Evolutionary conservation across 225 moss, liverwort and hornwort species (phyloP), one percentile per base, ranked within the genome.

Genomic region (Sphagnum tenellum): DNA sequence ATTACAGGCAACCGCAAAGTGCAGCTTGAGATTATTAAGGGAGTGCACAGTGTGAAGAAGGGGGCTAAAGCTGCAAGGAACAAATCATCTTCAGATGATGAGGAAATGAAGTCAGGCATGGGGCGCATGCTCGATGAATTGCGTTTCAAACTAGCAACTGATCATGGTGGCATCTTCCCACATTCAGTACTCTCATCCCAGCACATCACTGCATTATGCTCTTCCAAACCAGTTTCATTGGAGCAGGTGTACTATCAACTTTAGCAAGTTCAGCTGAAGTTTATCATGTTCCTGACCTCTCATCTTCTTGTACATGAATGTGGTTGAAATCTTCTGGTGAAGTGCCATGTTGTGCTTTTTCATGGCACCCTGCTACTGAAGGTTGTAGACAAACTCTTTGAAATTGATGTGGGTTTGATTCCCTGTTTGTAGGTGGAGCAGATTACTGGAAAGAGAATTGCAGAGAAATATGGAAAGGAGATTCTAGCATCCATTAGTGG

Each of bases 131-230:
- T 96, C 50, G 86, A 92, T 63, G 71, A 77, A n/a, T 63, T 96
- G 72, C 84, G 96, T 73, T 88, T 92, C 65, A 76, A 71, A 56
- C 83, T 96, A 68, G 92, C 96, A 46, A 62, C 72, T 57, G 65
- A 66, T 69, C 76, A 92, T 68, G 95, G 95, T 76, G 84, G 81
- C 78, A 89, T 92, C 67, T 88, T 96, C 57, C 95, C 95, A 47
- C 95, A 96, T 77, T 89, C 92, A 2, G 88, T 96, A 55, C 87
- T 96, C 64, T 92, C 95, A 45, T 87, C 92, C 59, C 95, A 96
- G 66, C 92, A 96, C 64, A 92, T 96, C 60, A 75, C 73, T 9
- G 70, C 67, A 68, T 81, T 96, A 48, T 78, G 81, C 57, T 72
- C 84, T 71, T 76, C 70, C 64, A 86, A 73, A 68, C 92, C 95